Evolutionary conservation across 352 stramenopile genomes (phyloP).

Genomic region (Plasmopara muralis): DNA sequence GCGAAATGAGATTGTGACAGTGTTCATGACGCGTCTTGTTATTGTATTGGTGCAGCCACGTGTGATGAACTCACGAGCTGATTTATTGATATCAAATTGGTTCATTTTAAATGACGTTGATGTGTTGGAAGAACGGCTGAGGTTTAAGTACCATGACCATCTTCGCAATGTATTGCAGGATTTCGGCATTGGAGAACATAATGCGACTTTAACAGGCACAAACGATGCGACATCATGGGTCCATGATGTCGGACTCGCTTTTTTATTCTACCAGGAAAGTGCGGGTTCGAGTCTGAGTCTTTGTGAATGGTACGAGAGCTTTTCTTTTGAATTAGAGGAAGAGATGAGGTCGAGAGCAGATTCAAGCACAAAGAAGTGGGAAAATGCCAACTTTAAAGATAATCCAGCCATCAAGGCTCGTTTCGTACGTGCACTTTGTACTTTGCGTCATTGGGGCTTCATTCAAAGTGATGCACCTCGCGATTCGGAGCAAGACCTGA

Average conservation of each 20-base stretch:
- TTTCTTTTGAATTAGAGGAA: slow-evolving; percentile 32
- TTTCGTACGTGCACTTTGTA: slow-evolving; percentile 63
- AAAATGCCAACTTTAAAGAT: slow-evolving; percentile 5
- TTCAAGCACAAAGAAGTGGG: slow-evolving; percentile 16
- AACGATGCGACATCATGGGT: slow-evolving; percentile 33
- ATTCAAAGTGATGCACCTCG: slow-evolving; percentile 37
- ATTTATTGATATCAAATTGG: slow-evolving; percentile 24
- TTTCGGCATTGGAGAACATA: slow-evolving; percentile 21
- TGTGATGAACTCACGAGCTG: slow-evolving; percentile 4
- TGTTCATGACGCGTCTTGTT: slow-evolving; percentile 38
- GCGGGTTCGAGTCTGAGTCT: slow-evolving; percentile 51
- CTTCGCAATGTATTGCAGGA: slow-evolving; percentile 41
- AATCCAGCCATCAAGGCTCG: slow-evolving; percentile 43
- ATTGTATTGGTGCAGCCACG: slow-evolving; percentile 30
- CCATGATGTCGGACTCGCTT: slow-evolving; percentile 55
- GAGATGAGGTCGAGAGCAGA: neutral
- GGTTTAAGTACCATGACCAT: slow-evolving; percentile 52
- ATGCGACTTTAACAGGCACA: neutral
- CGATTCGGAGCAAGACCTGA: slow-evolving; percentile 39
- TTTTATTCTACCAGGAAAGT: slow-evolving; percentile 68
- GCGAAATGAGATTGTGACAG: slow-evolving; percentile 38
- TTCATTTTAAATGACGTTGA: slow-evolving; percentile 20
- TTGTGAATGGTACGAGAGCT: slow-evolving; percentile 62
- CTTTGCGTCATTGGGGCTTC: slow-evolving; percentile 68
- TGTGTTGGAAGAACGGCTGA: slow-evolving; percentile 30